phyloP scores from a whole-genome alignment of 169 alveolate genomes.

The Cryptosporidium ubiquitum region DNA sequence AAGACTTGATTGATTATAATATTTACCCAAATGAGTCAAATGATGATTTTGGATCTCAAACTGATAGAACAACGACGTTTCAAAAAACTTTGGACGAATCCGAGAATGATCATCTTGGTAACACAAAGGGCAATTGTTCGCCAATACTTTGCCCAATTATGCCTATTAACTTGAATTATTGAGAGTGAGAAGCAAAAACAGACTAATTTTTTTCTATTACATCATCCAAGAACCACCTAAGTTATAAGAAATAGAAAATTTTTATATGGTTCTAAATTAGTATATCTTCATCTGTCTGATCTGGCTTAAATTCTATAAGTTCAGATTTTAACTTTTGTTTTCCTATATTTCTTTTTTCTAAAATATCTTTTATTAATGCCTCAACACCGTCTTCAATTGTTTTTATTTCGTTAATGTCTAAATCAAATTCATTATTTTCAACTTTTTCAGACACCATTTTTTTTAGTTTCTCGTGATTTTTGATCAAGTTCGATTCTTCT shows the following conservation, averaged over 20 bases:
- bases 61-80: slow-evolving; percentile 4
- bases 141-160: slow-evolving; percentile 65
- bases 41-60: slow-evolving; percentile 11
- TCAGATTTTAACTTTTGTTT: not conserved
- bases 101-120: not conserved
- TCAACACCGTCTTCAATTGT: slow-evolving; percentile 43
- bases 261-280: too few species aligned
- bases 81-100: slow-evolving; percentile 7
- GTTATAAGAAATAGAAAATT: not conserved
- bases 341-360: slow-evolving; percentile 40
- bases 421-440: slow-evolving; percentile 9
- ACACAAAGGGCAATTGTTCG: not conserved
- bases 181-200: not conserved
- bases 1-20: not conserved
- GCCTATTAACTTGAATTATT: not conserved
- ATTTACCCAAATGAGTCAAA: not conserved
- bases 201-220: not conserved
- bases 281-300: not conserved
- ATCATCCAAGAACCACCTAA: not conserved
- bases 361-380: slow-evolving; percentile 26
- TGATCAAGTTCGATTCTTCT: slow-evolving; percentile 4
- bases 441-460: not conserved
- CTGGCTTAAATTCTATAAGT: not conserved
- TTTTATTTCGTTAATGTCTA: slow-evolving; percentile 20
- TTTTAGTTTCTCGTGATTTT: slow-evolving; percentile 31